These are phyloP conservation scores for Boletus rubroflammeus DNA, from an alignment of 768 basidiomycete genomes.

Conservation along the genomic window DNA sequence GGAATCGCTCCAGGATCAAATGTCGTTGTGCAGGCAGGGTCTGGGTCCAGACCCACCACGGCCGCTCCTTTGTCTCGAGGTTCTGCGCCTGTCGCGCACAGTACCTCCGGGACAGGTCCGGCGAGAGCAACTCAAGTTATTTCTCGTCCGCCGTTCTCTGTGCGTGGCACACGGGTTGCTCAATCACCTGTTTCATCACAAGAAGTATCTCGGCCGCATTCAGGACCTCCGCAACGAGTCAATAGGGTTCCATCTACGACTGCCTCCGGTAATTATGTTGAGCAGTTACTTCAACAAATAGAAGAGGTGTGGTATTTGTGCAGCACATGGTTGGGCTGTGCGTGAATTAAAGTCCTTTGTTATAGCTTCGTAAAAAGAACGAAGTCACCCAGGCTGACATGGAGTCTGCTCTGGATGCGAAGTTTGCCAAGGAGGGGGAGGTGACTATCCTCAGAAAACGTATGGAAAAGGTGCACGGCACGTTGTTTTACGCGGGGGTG, in stretches of 20 bases:
- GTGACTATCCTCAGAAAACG: slow-evolving; percentile 60
- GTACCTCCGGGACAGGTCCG: slow-evolving; percentile 8
- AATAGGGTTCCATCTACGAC: slow-evolving; percentile 3
- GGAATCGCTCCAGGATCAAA: slow-evolving; percentile 11
- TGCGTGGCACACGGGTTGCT: slow-evolving; percentile 7
- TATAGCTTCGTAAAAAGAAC: slow-evolving; percentile 52
- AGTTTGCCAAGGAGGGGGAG: slow-evolving; percentile 65
- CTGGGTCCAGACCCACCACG: slow-evolving; percentile 8
- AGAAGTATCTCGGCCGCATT: slow-evolving; percentile 12
- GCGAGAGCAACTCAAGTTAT: slow-evolving; percentile 3
- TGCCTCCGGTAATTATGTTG: slow-evolving; percentile 3
- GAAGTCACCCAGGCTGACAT: slow-evolving; percentile 42
- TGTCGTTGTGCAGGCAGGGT: slow-evolving; percentile 5
- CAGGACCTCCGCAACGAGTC: slow-evolving; percentile 9
- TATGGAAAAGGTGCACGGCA: slow-evolving; percentile 56
- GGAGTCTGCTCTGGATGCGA: slow-evolving; percentile 47
- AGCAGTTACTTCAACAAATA: slow-evolving; percentile 34
- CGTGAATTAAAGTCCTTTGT: slow-evolving; percentile 5
- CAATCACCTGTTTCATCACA: slow-evolving; percentile 22
- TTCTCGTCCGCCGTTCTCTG: slow-evolving; percentile 15
- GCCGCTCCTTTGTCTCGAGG: slow-evolving; percentile 13
- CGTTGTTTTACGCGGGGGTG: not conserved
- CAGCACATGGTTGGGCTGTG: slow-evolving; percentile 5
- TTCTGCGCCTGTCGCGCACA: slow-evolving; percentile 8
- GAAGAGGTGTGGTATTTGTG: slow-evolving; percentile 42